Evolutionary conservation across 441 rosid species (phyloP), one percentile per base, ranked within the genome.

Genomic region (Syzygium malaccense): DNA sequence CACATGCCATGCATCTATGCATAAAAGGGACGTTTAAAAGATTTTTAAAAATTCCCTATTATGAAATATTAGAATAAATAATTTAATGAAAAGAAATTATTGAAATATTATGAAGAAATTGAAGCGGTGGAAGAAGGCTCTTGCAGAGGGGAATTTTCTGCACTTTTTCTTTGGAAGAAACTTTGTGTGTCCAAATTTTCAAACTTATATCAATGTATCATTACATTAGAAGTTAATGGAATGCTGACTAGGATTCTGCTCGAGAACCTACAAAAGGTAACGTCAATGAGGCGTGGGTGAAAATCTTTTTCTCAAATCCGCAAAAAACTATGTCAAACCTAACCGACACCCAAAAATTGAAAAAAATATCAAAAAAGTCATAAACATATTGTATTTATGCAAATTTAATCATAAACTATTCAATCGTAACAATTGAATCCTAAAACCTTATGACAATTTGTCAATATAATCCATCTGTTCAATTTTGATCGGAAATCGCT

Each of bases 281-380:
- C 1, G 48, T 45, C 48, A 45, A 45, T 0, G 0, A 28, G 66
- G 66, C 28, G 32, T 0, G 66, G 8, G 4, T 60, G 66, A 1
- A 60, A 60, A 1, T 14, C 32, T 60, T 60, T 60, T 60, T 60
- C 66, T 60, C 30, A 14, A 60, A 60, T 30, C 17, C 18, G 66
- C 66, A 5, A 17, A 60, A 60, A 60, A 28, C 66, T 45, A 45
- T 5, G 32, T 60, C 66, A 60, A 57, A 60, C 66, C 66, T 30
- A 60, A 13, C 66, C 18, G 2, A 17, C 66, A 28, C n/a, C 14
- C 18, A 4, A 60, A 60, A 60, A 60, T 5, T 60, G 48, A 45
- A 45, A 45, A 45, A 45, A 45, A 45, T 45, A 45, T 9, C 8
- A 45, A 45, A 45, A 45, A 45, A 45, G 48, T 45, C 48, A 45